A percentile compares a stretch with the other conserved stretches of the same genome.
phyloP scores from a whole-genome alignment of 2,329 filamentous ascomycete genomes.

The Alternaria sp. region DNA sequence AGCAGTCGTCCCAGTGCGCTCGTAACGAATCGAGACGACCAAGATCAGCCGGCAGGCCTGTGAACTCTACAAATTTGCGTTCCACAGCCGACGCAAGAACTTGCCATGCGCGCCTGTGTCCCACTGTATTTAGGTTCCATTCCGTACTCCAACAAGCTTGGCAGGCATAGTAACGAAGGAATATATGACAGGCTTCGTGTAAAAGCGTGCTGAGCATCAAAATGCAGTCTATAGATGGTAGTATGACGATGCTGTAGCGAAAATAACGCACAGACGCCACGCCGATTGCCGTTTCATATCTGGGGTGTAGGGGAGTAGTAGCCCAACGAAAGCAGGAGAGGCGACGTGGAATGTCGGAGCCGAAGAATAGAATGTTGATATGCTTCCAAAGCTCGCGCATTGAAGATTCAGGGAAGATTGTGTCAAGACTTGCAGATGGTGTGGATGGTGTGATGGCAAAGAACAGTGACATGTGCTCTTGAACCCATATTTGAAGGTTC shows the following conservation, averaged over 20 bases:
- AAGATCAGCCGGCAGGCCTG: not conserved
- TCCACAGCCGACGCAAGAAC: not conserved
- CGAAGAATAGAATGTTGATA: conserved; percentile 5
- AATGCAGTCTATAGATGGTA: not conserved
- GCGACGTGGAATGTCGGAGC: not conserved
- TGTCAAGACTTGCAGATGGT: not conserved
- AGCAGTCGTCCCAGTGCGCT: not conserved
- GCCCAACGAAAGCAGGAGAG: not conserved
- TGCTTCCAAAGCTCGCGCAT: conserved; percentile 2
- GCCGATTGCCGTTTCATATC: not conserved
- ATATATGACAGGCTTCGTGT: not conserved
- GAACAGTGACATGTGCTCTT: not conserved
- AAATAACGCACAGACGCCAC: not conserved
- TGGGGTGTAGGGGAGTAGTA: not conserved
- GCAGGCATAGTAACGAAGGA: not conserved
- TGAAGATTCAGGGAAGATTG: not conserved
- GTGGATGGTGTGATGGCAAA: not conserved
- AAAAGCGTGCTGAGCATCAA: not conserved
- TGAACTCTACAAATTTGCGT: not conserved
- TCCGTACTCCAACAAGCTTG: not conserved
- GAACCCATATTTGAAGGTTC: not conserved
- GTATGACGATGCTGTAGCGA: not conserved
- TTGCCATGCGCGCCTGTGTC: not conserved
- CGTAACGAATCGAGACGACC: not conserved
- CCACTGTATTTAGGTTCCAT: not conserved